Evolutionary conservation across 176 grass and related monocot species (phyloP), one percentile per base, ranked within the genome.

Genomic region (Carex parvula): DNA sequence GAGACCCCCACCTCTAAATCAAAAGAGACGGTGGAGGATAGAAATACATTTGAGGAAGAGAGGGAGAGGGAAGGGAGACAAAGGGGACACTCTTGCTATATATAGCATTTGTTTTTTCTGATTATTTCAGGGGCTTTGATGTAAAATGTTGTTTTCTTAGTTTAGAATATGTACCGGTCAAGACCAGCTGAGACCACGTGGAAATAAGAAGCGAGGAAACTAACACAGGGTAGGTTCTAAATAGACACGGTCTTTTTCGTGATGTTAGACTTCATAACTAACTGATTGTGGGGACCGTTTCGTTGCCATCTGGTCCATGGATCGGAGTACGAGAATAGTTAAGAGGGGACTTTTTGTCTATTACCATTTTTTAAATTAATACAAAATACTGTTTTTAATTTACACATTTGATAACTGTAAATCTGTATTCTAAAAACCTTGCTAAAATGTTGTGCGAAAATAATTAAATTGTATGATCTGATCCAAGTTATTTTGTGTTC

Each of bases 111-210:
- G 24, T 35, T 64, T 11, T 81, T 61, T 62, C 79, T 62, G 79
- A 81, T 42, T 5, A 60, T 81, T 29, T 46, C 18, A 16, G 59
- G 79, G 58, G 6, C 53, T 13, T 60, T n/a, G 11, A 3, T 55
- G 79, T 44, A 70, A 20, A 81, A 39, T 81, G 30, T 48, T 46
- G 79, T 59, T 62, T 73, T 73, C 70, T 64, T 64, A 53, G 64
- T 65, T 66, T 64, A 81, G 79, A 41, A 81, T 80, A n/a, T 60
- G n/a, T n/a, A 15, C 57, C 58, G 37, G 79, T 52, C 61, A 53
- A 69, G 22, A 83, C 81, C 81, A 83, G 81, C 81, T n/a, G 81
- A 69, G 44, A 69, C 62, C 81, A 69, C 81, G 81, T 68, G 81
- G 60, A 30, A 77, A 73, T 73, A 73, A 52, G 11, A 73, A 22